Conservation (phyloP, 164 flowering plant species). For the Pachysandra terminalis region DNA sequence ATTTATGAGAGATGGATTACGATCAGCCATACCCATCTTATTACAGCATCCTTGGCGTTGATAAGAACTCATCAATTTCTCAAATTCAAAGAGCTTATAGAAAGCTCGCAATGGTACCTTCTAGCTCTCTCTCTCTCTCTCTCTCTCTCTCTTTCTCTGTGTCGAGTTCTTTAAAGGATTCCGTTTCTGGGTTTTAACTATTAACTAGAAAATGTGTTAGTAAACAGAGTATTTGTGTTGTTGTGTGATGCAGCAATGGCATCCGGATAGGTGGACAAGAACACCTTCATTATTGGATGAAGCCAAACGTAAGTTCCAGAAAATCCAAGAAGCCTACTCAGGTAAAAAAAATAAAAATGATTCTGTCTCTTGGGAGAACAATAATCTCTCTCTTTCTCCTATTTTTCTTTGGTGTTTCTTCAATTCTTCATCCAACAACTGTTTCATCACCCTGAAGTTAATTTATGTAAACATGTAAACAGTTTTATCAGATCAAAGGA, state of each 20-base stretch:
- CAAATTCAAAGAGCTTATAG: constrained; percentile 31
- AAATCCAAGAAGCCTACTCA: constrained; percentile 88
- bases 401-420: not conserved
- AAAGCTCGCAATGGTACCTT: constrained; percentile 31
- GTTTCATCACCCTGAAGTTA: no score
- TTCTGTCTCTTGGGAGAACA: not conserved
- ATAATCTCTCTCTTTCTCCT: no score
- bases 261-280: constrained; percentile 76
- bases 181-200: not conserved
- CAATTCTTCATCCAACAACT: no score
- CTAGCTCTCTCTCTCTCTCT: not conserved
- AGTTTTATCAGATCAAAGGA: constrained; percentile 69
- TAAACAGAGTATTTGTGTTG: not conserved
- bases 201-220: not conserved
- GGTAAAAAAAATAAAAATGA: constrained; percentile 40
- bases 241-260: constrained; percentile 65
- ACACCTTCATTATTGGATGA: constrained; percentile 45
- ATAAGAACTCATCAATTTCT: constrained; percentile 10
- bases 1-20: not conserved
- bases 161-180: not conserved
- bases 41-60: constrained; percentile 18
- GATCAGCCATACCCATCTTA: constrained; percentile 11
- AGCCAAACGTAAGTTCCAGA: constrained; percentile 77
- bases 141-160: not conserved
- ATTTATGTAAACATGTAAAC: constrained; percentile 4